Evolutionary conservation across 129 eudicot species (phyloP), one percentile per base, ranked within the genome.

Genomic region (Lactuca sativa): DNA sequence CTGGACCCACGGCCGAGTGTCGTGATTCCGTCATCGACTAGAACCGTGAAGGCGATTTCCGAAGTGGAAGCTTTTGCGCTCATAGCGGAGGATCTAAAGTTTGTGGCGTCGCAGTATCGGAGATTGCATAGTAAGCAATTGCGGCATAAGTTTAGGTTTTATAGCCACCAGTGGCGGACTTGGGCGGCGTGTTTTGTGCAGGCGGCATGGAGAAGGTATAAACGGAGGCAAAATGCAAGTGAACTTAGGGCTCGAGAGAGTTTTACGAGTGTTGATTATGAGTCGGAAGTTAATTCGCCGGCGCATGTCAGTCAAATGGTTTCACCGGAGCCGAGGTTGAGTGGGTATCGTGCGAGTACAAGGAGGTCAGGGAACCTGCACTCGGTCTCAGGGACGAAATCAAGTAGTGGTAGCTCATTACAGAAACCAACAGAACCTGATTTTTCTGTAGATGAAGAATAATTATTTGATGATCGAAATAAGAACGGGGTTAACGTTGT

Each of bases 171-270:
- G 56, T 92, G 98, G 98, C 81, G 98, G 55, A 85, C 96, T 1
- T 92, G 98, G 98, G 91, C 96, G 3, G 95, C 92, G 5, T 86
- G 96, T 64, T 92, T 84, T 32, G 84, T 92, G 59, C 98, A 92
- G 48, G 96, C 95, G 4, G 95, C 95, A 2, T 92, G 96, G 96
- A 64, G 91, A 25, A 70, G 96, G 64, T 85, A 84, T 64, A 89
- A 86, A 63, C 81, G 73, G 66, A 77, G 91, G 38, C 81, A 74
- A 68, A 73, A 74, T 11, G 72, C 67, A 9, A 77, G 85, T 16
- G 78, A 78, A 48, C 91, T 90, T 15, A 69, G 69, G 62, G 89
- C 84, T 4, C 60, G 66, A 54, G 97, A 87, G 75, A 72, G 76
- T 52, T 75, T 78, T 70, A 76, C 59, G 8, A 67, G 71, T 12